Evolutionary conservation across 139 green algal species (phyloP).

Genomic region (Chlorella sp.): DNA sequence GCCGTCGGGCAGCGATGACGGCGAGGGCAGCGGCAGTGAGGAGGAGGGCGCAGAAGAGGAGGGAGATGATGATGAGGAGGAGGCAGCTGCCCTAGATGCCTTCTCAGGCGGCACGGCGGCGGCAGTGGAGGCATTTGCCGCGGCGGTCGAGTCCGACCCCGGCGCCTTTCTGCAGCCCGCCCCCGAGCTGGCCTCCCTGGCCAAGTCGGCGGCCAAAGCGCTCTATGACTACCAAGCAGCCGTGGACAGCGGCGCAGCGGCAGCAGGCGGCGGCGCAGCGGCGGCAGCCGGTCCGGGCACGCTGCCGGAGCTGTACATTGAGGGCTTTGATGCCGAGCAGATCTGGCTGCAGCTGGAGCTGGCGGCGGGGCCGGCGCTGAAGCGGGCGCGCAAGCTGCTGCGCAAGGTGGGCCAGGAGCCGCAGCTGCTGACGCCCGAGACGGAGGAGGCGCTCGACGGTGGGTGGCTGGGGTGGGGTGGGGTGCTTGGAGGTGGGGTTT

Average conservation of each 20-base stretch:
- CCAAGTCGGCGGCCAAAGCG: conserved; percentile 58
- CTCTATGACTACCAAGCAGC: conserved; percentile 47
- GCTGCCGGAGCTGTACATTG: conserved; percentile 54
- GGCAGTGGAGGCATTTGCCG: neutral
- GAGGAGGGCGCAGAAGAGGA: neutral
- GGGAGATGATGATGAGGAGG: conserved; percentile 7
- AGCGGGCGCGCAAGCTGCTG: conserved; percentile 43
- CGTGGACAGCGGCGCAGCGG: neutral
- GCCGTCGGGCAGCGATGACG: neutral
- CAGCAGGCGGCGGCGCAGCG: neutral
- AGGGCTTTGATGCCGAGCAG: conserved; percentile 79
- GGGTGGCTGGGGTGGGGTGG: neutral
- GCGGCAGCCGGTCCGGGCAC: neutral
- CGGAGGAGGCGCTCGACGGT: conserved; percentile 53
- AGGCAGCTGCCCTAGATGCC: neutral
- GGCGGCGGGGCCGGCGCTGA: conserved; percentile 26
- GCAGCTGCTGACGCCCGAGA: conserved; percentile 49
- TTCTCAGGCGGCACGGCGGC: neutral
- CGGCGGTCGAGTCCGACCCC: conserved; percentile 39
- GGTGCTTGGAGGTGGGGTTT: neutral
- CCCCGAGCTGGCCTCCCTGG: conserved; percentile 50
- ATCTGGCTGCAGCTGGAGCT: conserved; percentile 78
- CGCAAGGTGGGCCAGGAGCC: conserved; percentile 22
- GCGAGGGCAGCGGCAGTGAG: neutral
- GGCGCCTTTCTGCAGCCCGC: conserved; percentile 68